Base-by-base conservation (phyloP, 2,329 filamentous ascomycete genomes). In the Hansfordia pulvinata region DNA sequence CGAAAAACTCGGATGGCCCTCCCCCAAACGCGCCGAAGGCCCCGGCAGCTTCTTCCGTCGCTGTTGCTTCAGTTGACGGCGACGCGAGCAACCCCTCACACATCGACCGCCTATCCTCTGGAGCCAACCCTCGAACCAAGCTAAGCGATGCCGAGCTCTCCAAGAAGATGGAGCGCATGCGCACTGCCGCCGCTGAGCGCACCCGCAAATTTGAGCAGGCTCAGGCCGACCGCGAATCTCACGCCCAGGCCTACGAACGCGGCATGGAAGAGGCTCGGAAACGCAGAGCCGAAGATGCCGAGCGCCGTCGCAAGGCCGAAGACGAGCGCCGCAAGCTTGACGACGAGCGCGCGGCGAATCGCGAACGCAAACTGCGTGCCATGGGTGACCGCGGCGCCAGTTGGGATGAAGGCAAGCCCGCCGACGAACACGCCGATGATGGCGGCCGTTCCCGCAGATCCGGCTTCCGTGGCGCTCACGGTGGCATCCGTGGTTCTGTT, bases 91-190 rank as follows among this genome's bases (percentile, higher is more conserved):
- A 48, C 9, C 44, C 44, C 4, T 10, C 13, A n/a, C 40, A 42
- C 13, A 46, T 49, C 5, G 49, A 56, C 23, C 66, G 69, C 8
- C 43, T 65, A 8, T 51, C 54, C 28, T 71, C 66, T 2, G 69
- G 69, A 31, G 62, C 59, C 9, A 72, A 71, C 49, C 68, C 69
- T 14, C 64, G 68, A 8, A 62, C 62, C 14, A 74, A 74, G 47
- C 58, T 72, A 16, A 73, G 69, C 0, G 68, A 76, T 0, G 49
- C 53, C 1, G 64, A 76, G 46, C 59, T 76, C 4, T 55, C 65
- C 0, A 61, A 54, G 32, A 72, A 71, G 43, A 69, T 76, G 62
- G 64, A 65, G 38, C 53, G 65, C 43, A 73, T 72, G 63, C 68
- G 69, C 30, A 56, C 75, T 7, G 44, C 69, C 1, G 57, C 60